Evolutionary conservation across 2,329 filamentous ascomycete species (phyloP).

Genomic region (Ophiostoma novo-ulmi): DNA sequence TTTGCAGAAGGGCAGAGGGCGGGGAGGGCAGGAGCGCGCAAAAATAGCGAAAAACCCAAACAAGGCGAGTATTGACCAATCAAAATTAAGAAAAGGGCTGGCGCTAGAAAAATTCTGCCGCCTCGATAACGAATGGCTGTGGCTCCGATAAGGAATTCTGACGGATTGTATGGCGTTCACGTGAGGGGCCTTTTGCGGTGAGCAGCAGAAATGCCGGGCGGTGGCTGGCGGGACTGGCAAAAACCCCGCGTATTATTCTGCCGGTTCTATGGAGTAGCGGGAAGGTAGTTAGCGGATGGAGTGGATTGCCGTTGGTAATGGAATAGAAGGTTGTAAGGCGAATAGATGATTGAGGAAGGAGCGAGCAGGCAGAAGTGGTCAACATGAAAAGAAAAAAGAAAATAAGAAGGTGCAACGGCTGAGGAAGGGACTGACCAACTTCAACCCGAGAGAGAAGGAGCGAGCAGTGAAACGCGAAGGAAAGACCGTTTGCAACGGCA

Average conservation of each 20-base stretch:
- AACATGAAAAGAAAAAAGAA: background rate
- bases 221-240: conserved; percentile 17
- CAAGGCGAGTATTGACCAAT: conserved; percentile 17
- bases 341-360: background rate
- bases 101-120: conserved; percentile 28
- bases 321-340: background rate
- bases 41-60: conserved; percentile 18
- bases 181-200: conserved; percentile 13
- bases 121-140: conserved; percentile 23
- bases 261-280: conserved; percentile 21
- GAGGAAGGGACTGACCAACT: too few species aligned
- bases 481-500: background rate
- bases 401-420: background rate
- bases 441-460: too few species aligned
- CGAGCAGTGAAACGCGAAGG: background rate
- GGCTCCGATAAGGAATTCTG: conserved; percentile 20
- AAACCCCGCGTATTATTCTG: conserved; percentile 23
- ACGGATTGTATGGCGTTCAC: conserved; percentile 5
- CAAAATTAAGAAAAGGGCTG: conserved; percentile 19
- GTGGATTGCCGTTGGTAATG: background rate
- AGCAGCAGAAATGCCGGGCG: background rate
- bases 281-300: background rate
- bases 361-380: background rate
- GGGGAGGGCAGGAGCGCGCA: conserved; percentile 21
- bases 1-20: conserved; percentile 18